Conservation (phyloP, 1,284 basidiomycete genomes). For the Trichosporon asahii region DNA sequence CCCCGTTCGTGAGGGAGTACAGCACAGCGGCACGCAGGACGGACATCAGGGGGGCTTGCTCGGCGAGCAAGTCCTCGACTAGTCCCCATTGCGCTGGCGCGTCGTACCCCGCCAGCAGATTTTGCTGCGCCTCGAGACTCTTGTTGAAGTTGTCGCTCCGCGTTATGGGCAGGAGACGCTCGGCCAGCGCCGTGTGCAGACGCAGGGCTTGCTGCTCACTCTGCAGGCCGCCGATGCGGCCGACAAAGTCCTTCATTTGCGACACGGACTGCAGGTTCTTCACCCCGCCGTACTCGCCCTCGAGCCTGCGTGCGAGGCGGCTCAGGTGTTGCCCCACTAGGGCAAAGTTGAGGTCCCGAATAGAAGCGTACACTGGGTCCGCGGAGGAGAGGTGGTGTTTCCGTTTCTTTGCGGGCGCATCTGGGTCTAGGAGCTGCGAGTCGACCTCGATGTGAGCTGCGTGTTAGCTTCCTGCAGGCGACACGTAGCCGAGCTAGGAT, state of each 20-base stretch:
- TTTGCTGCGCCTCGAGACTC: slow-evolving; percentile 93
- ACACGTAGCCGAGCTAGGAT: background rate
- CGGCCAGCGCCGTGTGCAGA: slow-evolving; percentile 89
- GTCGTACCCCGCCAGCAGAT: slow-evolving; percentile 87
- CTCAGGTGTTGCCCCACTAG: slow-evolving; percentile 82
- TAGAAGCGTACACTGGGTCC: slow-evolving; percentile 78
- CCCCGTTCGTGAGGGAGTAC: slow-evolving; percentile 74
- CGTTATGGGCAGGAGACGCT: slow-evolving; percentile 79
- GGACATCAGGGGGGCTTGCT: slow-evolving; percentile 71
- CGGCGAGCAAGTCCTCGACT: slow-evolving; percentile 82
- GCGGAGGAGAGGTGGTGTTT: slow-evolving; percentile 78
- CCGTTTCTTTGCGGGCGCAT: slow-evolving; percentile 64
- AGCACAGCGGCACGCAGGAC: slow-evolving; percentile 81
- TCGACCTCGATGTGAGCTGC: slow-evolving; percentile 89
- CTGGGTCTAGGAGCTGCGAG: slow-evolving; percentile 65
- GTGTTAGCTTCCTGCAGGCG: background rate
- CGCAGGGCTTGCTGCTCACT: slow-evolving; percentile 83
- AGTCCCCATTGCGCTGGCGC: slow-evolving; percentile 67
- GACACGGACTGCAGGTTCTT: slow-evolving; percentile 71
- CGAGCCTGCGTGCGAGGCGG: slow-evolving; percentile 74
- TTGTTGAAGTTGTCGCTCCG: slow-evolving; percentile 86
- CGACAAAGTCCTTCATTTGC: slow-evolving; percentile 91
- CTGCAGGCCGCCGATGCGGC: slow-evolving; percentile 86
- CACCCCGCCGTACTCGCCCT: slow-evolving; percentile 69
- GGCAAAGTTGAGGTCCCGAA: slow-evolving; percentile 91